Evolutionary conservation across 2,329 filamentous ascomycete genomes (phyloP).

Genomic region (Ceratocystis albifundus): DNA sequence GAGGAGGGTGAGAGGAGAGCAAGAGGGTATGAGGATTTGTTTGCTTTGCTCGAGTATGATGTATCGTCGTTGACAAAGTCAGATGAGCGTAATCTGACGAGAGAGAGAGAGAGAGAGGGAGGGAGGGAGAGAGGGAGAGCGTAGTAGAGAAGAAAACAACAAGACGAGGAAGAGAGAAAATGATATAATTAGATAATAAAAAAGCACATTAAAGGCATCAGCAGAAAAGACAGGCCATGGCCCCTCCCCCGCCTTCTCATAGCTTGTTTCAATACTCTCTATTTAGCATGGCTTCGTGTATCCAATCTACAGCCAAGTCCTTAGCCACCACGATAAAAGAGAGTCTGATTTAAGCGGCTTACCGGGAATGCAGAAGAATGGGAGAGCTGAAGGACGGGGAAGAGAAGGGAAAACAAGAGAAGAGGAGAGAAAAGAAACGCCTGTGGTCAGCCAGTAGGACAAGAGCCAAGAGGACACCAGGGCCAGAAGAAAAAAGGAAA

Average conservation of each 20-base stretch:
- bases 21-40: neutral
- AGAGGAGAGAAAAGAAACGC: slow-evolving; percentile 1
- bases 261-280: slow-evolving; percentile 3
- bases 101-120: too few relatives aligned
- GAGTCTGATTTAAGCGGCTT: neutral
- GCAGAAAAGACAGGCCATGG: neutral
- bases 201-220: neutral
- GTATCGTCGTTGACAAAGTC: neutral
- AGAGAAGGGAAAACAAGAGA: neutral
- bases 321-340: neutral
- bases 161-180: neutral
- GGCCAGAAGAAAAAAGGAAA: neutral
- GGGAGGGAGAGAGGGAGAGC: neutral
- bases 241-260: neutral
- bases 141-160: neutral
- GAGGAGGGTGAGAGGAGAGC: neutral
- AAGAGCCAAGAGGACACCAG: slow-evolving; percentile 1
- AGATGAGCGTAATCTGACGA: neutral
- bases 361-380: neutral
- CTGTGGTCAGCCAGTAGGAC: neutral
- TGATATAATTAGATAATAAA: neutral
- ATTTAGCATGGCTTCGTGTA: slow-evolving; percentile 1
- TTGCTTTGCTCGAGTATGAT: neutral
- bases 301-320: neutral
- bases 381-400: neutral